phyloP scores from a whole-genome alignment of 192 early-diverging fungal species.

The Mortierella antarctica region DNA sequence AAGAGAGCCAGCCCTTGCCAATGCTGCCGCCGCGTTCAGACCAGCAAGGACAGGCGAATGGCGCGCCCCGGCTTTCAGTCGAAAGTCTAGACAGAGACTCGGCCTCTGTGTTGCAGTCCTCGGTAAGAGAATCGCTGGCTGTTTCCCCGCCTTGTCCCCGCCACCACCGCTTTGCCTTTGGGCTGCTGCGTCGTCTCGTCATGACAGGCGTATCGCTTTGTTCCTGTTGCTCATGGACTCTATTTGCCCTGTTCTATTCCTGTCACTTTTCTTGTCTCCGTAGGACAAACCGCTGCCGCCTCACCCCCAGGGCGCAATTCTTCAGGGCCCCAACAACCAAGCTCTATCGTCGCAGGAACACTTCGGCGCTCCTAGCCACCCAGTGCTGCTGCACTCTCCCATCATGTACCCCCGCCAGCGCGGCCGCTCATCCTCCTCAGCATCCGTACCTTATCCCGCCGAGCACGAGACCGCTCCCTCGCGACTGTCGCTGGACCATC shows the following conservation, averaged over 20 bases:
- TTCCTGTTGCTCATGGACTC: neutral
- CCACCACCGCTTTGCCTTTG: no score
- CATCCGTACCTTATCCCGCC: neutral
- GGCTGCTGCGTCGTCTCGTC: no score
- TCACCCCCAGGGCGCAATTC: neutral
- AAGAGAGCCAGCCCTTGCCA: no score
- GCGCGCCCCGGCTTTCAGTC: no score
- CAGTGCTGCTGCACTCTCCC: neutral
- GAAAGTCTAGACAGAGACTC: no score
- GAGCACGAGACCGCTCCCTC: neutral
- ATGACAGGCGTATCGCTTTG: no score
- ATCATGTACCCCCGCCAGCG: neutral
- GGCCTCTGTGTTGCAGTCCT: no score
- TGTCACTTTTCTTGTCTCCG: neutral
- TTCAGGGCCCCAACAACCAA: neutral
- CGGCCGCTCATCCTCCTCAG: neutral
- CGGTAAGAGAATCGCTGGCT: no score
- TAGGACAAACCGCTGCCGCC: constrained; percentile 29
- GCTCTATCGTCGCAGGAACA: neutral
- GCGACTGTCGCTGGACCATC: constrained; percentile 8
- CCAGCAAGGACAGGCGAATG: no score
- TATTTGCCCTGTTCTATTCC: neutral
- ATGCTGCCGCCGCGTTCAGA: no score
- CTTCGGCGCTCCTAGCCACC: no score
- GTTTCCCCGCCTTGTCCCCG: no score